Base-by-base conservation (phyloP, 139 green algal species). In the Marvania coccoides region DNA sequence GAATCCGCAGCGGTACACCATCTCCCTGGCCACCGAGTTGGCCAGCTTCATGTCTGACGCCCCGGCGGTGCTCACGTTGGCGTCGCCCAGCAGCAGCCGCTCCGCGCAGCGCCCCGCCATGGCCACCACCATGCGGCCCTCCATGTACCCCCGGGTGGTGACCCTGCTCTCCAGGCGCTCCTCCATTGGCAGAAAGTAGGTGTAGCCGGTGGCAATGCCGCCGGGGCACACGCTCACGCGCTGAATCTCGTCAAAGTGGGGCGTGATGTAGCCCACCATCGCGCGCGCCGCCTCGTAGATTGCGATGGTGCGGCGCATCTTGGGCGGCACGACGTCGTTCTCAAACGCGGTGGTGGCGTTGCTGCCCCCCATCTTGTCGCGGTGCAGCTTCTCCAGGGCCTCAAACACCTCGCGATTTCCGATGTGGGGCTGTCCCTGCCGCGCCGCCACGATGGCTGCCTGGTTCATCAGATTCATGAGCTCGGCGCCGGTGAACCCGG, bases 391-490 rank as follows among this genome's bases (percentile, higher is more conserved):
- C 72, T 96, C 90, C 71, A 97, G 83, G 19, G 90, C 90, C 13
- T 88, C 71, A 48, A 95, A 93, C 19, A 95, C 80, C 74, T 94
- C 85, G 6, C 84, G 76, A 64, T 94, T 85, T 9, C 59, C 79
- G 60, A 96, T 93, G 8, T 56, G 61, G 15, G 84, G 58, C 8
- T 78, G 73, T 12, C 77, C 75, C 70, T 87, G 77, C 0, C 90
- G 77, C 7, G 85, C 88, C 4, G 90, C 84, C 74, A 91, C 75
- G 55, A 91, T 85, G 30, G 88, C 87, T 31, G 80, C 57, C 19
- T 80, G 66, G 70, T 94, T 92, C 86, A 96, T 95, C 19, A 97
- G 72, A 36, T 88, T 89, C 90, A 96, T 96, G 36, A 93, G 83
- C 71, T 95, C 82, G 0, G 90, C 89, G 24, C 91, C 92, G 8